Evolutionary conservation across 1,284 basidiomycete species (phyloP), one percentile per base, ranked within the genome.

Genomic region (Papiliotrema laurentii): DNA sequence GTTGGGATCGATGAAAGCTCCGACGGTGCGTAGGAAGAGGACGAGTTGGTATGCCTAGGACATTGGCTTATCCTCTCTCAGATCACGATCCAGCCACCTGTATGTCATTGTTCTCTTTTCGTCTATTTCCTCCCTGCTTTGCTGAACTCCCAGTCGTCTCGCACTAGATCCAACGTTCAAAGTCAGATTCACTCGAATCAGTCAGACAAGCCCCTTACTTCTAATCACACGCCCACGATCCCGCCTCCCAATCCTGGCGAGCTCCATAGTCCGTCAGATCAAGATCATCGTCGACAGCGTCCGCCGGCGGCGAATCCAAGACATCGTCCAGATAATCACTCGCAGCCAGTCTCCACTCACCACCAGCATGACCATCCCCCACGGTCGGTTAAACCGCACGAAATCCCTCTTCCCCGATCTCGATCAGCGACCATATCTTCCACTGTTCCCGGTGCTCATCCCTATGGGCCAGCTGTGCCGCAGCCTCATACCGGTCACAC

Each of bases 21-120:
- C 62, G 37, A 64, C 62, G 52, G 64, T 66, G 62, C 53, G 64
- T 63, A 43, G 37, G 13, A 58, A 53, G 44, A 41, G 57, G 35
- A 45, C 33, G 13, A 55, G 49, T 27, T 63, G 61, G 61, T 63
- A 65, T 49, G 47, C 45, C 25, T 60, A 53, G 41, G n/a, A n/a
- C n/a, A 41, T 24, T 28, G 31, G 24, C 22, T 10, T 26, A 5
- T n/a, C 21, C n/a, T n/a, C 18, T 28, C 24, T 35, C 24, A 68
- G 65, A 68, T 68, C 39, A 68, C 49, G 9, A 47, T 68, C 18
- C 65, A 68, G 49, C 62, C 65, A 50, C 65, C 65, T 19, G 65
- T 68, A 44, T 44, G 65, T 37, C 34, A 13, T 44, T 46, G 30
- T 10, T 21, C 31, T 21, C n/a, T n/a, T n/a, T n/a, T n/a, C n/a